A percentile compares a stretch with the other conserved stretches of the same genome.
phyloP scores from a whole-genome alignment of 495 filamentous ascomycete genomes.

The Cercophora scortea region DNA sequence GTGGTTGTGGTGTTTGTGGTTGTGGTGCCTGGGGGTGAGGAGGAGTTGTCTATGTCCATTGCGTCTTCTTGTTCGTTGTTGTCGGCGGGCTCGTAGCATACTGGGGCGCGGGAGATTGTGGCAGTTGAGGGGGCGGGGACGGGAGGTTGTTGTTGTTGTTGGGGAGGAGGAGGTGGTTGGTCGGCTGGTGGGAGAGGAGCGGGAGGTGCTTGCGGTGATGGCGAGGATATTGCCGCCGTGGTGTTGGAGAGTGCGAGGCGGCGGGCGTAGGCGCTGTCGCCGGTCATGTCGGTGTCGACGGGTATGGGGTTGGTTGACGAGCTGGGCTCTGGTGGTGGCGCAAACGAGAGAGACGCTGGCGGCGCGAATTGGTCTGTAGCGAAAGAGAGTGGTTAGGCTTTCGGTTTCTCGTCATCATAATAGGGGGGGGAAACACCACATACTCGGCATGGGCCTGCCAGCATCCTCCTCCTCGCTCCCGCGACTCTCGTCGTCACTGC shows the following conservation, averaged over 20 bases:
- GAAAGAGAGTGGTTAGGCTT: conserved; percentile 14
- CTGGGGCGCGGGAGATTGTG: conserved; percentile 78
- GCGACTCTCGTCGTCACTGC: conserved; percentile 36
- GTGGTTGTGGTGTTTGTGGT: conserved; percentile 3
- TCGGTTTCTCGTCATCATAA: neutral
- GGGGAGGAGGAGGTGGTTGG: conserved; percentile 23
- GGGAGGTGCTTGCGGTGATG: conserved; percentile 30
- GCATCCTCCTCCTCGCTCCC: conserved; percentile 54
- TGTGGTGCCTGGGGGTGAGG: conserved; percentile 9
- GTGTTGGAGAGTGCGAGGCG: conserved; percentile 48
- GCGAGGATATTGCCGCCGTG: conserved; percentile 12
- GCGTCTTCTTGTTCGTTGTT: conserved; percentile 32
- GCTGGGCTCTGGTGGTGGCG: conserved; percentile 53
- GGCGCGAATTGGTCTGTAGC: conserved; percentile 62
- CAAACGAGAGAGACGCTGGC: conserved; percentile 58
- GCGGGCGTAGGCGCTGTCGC: conserved; percentile 65
- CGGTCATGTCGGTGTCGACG: conserved; percentile 48
- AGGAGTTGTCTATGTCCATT: conserved; percentile 22
- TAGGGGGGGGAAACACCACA: conserved; percentile 5
- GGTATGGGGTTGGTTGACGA: conserved; percentile 29
- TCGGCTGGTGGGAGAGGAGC: conserved; percentile 47
- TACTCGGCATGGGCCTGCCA: conserved; percentile 42
- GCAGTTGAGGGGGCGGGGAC: neutral
- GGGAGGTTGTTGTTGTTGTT: conserved; percentile 22
- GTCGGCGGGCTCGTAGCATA: conserved; percentile 66